phyloP scores from a whole-genome alignment of 352 stramenopile genomes.

The Pythium folliculosum region DNA sequence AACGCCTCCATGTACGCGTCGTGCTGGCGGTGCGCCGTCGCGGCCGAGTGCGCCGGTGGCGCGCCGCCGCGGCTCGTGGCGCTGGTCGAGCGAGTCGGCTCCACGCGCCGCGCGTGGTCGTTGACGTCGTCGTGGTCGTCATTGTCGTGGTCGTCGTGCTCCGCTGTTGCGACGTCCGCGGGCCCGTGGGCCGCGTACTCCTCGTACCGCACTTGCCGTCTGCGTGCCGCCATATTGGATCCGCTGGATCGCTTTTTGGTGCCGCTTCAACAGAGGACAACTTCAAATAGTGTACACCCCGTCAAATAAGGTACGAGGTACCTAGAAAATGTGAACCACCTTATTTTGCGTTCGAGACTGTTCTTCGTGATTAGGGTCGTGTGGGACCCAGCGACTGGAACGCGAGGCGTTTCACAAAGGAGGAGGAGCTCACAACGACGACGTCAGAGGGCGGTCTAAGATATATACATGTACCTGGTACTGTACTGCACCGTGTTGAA shows the following conservation, averaged over 20 bases:
- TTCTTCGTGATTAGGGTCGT: conserved; percentile 20
- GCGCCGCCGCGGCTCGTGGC: neutral
- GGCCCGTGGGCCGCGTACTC: conserved; percentile 53
- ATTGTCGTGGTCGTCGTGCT: neutral
- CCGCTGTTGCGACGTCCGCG: neutral
- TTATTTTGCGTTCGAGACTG: conserved; percentile 2
- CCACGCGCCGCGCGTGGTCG: neutral
- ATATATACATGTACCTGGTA: no score
- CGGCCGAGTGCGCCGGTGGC: conserved; percentile 30
- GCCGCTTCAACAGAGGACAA: conserved; percentile 8
- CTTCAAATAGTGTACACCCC: conserved; percentile 17
- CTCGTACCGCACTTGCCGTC: conserved; percentile 49
- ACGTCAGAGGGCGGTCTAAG: neutral
- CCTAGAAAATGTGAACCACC: neutral
- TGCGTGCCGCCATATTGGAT: conserved; percentile 10
- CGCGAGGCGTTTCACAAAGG: neutral
- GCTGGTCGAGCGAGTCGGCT: neutral
- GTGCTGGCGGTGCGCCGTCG: conserved; percentile 59
- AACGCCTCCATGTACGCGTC: conserved; percentile 77
- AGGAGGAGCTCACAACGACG: neutral
- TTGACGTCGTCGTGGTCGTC: neutral
- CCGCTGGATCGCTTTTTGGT: neutral
- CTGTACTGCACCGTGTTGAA: no score
- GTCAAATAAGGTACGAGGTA: neutral
- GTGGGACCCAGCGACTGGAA: neutral